Evolutionary conservation across 345 rosid species (phyloP), one percentile per base, ranked within the genome.

Genomic region (Sisymbrium irio): DNA sequence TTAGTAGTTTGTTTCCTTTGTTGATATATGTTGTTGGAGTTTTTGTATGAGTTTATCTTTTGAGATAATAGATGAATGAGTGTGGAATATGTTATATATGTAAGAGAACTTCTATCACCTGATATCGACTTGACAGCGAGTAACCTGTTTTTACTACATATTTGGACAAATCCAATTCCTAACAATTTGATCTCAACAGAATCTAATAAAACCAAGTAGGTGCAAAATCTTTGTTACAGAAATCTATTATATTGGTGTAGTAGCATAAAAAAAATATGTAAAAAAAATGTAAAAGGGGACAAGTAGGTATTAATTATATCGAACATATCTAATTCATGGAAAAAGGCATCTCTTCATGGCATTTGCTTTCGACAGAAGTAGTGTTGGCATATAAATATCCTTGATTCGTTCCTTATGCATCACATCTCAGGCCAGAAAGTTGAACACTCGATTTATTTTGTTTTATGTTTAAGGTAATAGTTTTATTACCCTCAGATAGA

Each of bases 41-140:
- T 64, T 33, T 63, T 71, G 59, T 17, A 39, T 61, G 58, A 71
- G 49, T 25, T 19, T 36, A 14, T 70, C 39, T 46, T 56, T 62
- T 50, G 60, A 3, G 58, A 47, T 37, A 36, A 60, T 36, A 36
- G 30, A 12, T 47, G 67, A 39, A 20, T 7, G 15, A 71, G 76
- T 72, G 62, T 72, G 51, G 14, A 25, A 36, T 27, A 32, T 49
- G 30, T 71, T 40, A 37, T 9, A 25, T 25, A 33, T 12, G 54
- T 28, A 10, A 27, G 55, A 3, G n/a, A 14, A 25, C 6, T 55
- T 55, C 39, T 30, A 28, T 30, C 6, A 56, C 7, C 15, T 56
- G 4, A n/a, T 8, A 17, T 55, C 20, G 22, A 9, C 22, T 30
- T 55, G 61, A 55, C 11, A n/a, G 10, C 61, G 61, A 55, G 39